These are phyloP conservation scores for Podaxis pistillaris DNA, from an alignment of 768 basidiomycete genomes.

Conservation along the genomic window DNA sequence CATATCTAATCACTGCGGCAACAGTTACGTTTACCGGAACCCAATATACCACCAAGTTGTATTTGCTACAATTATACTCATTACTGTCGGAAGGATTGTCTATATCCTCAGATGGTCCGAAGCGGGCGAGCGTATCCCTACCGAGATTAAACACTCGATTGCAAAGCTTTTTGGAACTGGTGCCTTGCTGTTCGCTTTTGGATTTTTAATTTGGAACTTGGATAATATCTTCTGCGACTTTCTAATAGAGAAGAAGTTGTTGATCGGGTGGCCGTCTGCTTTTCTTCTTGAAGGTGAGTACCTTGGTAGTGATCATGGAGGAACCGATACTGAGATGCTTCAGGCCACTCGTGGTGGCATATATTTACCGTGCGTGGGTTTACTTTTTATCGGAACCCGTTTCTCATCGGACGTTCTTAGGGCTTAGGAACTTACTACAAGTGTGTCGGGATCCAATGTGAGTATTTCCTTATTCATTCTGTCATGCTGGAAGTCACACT, in stretches of 20 bases:
- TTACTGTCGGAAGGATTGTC: slow-evolving; percentile 42
- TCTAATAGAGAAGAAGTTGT: slow-evolving; percentile 54
- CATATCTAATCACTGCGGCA: slow-evolving; percentile 10
- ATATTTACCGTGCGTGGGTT: slow-evolving; percentile 50
- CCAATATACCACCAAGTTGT: slow-evolving; percentile 80
- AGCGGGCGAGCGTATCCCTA: slow-evolving; percentile 37
- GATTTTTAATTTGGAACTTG: slow-evolving; percentile 77
- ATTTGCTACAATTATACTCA: slow-evolving; percentile 60
- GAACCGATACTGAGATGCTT: not conserved
- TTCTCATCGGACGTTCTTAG: slow-evolving; percentile 22
- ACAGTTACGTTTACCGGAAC: slow-evolving; percentile 64
- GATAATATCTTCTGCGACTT: slow-evolving; percentile 73
- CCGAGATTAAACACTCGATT: slow-evolving; percentile 39
- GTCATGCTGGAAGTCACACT: slow-evolving; percentile 10
- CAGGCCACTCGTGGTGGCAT: slow-evolving; percentile 79
- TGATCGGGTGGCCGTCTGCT: slow-evolving; percentile 61
- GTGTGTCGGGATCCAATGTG: slow-evolving; percentile 53
- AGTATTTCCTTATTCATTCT: slow-evolving; percentile 18
- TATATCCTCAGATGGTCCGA: slow-evolving; percentile 51
- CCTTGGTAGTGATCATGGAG: not conserved
- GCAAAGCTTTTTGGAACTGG: slow-evolving; percentile 51
- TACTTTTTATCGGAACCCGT: not conserved
- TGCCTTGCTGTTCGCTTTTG: slow-evolving; percentile 53
- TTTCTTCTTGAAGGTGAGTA: slow-evolving; percentile 61
- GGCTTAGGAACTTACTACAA: slow-evolving; percentile 52